Percentiles rank a stretch among this genome's conserved stretches.
Conservation (phyloP, 2,329 filamentous ascomycete species). For the Fusarium odoratissimum region DNA sequence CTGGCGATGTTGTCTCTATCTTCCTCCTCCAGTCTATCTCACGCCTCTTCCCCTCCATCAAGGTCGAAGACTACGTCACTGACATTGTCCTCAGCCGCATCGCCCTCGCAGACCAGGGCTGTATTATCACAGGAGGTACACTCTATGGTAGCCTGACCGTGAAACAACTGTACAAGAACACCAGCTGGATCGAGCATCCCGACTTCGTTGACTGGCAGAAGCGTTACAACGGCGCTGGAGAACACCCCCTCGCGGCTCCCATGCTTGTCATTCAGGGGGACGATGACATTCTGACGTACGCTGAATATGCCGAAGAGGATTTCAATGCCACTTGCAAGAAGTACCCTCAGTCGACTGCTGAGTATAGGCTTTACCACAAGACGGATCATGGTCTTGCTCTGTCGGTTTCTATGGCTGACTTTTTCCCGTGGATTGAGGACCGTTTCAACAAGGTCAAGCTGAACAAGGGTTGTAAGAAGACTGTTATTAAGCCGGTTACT, state of each 20-base stretch:
- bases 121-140: neutral
- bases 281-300: slow-evolving; percentile 8
- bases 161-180: slow-evolving; percentile 17
- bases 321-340: slow-evolving; percentile 14
- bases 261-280: slow-evolving; percentile 22
- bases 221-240: slow-evolving; percentile 12
- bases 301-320: neutral
- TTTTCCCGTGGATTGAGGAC: neutral
- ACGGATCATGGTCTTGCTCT: neutral
- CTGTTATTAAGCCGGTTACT: neutral
- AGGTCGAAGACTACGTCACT: slow-evolving; percentile 11
- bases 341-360: neutral
- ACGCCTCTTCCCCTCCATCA: neutral
- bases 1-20: slow-evolving; percentile 18
- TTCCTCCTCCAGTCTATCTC: slow-evolving; percentile 6
- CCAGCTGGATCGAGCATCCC: slow-evolving; percentile 9
- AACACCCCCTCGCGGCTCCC: slow-evolving; percentile 11
- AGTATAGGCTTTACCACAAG: neutral
- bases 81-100: slow-evolving; percentile 7
- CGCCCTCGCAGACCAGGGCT: slow-evolving; percentile 10
- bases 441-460: slow-evolving; percentile 5
- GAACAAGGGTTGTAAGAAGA: slow-evolving; percentile 3
- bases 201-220: slow-evolving; percentile 22
- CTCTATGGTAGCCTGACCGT: neutral
- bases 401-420: neutral